A percentile compares a stretch with the other conserved stretches of the same genome.
phyloP scores from a whole-genome alignment of 345 rosid species.

The Salix suchowensis region DNA sequence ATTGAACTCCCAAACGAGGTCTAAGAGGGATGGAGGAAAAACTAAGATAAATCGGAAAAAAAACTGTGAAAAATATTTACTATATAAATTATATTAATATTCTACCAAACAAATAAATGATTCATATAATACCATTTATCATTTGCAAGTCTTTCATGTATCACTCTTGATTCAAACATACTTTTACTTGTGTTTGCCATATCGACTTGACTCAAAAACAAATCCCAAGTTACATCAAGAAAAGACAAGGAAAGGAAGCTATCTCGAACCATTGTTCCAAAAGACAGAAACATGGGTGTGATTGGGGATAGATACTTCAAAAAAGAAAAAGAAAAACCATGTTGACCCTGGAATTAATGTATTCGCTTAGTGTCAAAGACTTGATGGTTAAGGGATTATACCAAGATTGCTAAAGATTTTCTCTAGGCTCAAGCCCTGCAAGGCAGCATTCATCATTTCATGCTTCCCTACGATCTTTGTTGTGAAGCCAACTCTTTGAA shows the following conservation, averaged over 20 bases:
- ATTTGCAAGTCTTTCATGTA: too few species aligned
- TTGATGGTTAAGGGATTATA: background rate
- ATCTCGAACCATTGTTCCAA: background rate
- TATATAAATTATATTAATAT: too few species aligned
- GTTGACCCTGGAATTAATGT: background rate
- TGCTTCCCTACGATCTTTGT: background rate
- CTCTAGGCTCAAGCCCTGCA: background rate
- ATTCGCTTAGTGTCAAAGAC: background rate
- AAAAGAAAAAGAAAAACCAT: background rate
- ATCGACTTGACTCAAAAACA: background rate
- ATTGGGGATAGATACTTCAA: background rate
- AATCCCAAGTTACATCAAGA: background rate
- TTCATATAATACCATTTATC: background rate
- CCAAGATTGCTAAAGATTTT: background rate
- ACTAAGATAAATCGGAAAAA: too few species aligned
- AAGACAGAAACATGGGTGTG: background rate
- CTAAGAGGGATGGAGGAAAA: too few species aligned
- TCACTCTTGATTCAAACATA: too few species aligned
- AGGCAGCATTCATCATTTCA: background rate
- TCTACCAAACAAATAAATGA: too few species aligned
- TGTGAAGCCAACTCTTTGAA: background rate
- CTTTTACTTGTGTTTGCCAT: background rate
- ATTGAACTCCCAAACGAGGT: too few species aligned
- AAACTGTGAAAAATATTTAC: too few species aligned
- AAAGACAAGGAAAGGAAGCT: background rate